Evolutionary conservation across 495 filamentous ascomycete genomes (phyloP).

Genomic region (Tricharina praecox): DNA sequence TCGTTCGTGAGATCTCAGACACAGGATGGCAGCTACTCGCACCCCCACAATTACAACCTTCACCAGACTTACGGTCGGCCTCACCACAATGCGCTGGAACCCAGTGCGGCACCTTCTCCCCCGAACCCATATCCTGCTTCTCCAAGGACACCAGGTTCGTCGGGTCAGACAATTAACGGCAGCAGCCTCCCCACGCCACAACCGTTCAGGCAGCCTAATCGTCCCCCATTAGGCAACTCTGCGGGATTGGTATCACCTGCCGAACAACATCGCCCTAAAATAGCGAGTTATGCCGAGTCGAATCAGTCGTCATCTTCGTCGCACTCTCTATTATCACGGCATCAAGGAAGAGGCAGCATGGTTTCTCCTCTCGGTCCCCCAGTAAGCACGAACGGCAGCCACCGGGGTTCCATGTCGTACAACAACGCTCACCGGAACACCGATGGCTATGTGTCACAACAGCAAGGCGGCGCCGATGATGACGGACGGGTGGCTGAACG

Average conservation of each 20-base stretch:
- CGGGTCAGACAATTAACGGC: slow-evolving; percentile 13
- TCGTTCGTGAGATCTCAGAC: neutral
- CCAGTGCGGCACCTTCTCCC: slow-evolving; percentile 24
- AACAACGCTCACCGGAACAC: slow-evolving; percentile 3
- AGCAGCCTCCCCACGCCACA: slow-evolving; percentile 7
- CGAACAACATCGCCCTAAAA: slow-evolving; percentile 8
- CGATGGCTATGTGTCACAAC: slow-evolving; percentile 3
- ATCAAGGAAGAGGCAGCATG: neutral
- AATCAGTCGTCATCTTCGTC: slow-evolving; percentile 1
- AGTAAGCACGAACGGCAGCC: slow-evolving; percentile 9
- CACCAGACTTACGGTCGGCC: slow-evolving; percentile 10
- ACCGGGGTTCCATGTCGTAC: slow-evolving; percentile 1
- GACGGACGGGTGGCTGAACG: slow-evolving; percentile 3
- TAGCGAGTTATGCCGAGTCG: slow-evolving; percentile 11
- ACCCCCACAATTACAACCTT: slow-evolving; percentile 14
- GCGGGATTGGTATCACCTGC: slow-evolving; percentile 14
- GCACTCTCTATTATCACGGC: neutral
- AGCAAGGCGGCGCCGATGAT: slow-evolving; percentile 5
- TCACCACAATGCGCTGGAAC: slow-evolving; percentile 22
- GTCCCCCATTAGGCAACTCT: slow-evolving; percentile 14
- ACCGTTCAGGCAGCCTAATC: slow-evolving; percentile 10
- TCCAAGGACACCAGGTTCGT: slow-evolving; percentile 19
- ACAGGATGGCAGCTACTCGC: neutral
- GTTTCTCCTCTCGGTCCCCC: slow-evolving; percentile 1
- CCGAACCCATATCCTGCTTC: slow-evolving; percentile 24